Percentiles rank a stretch among this genome's conserved stretches.
Conservation (phyloP, 495 filamentous ascomycete genomes). For the Zalerion maritima region DNA sequence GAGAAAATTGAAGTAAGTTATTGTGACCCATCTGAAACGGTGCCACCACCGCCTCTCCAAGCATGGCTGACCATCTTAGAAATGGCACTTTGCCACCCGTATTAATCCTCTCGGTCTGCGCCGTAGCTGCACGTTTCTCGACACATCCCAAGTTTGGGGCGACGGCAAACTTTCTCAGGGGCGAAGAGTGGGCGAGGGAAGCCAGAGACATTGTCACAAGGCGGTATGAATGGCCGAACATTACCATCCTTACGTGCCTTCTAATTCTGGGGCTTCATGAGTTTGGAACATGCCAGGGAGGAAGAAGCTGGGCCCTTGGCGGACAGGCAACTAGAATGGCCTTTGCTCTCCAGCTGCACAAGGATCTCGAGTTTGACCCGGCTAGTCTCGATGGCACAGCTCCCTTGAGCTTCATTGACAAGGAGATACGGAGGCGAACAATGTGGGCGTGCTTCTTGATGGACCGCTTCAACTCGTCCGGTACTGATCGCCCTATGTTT, state of each 20-base stretch:
- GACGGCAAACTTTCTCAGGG: constrained; percentile 76
- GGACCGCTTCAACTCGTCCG: constrained; percentile 95
- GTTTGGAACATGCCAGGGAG: constrained; percentile 93
- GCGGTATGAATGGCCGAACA: constrained; percentile 87
- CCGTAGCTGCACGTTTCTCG: constrained; percentile 88
- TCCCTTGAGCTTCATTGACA: constrained; percentile 76
- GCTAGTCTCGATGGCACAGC: constrained; percentile 48
- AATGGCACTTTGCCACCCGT: constrained; percentile 58
- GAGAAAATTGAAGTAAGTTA: constrained; percentile 58
- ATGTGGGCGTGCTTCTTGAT: constrained; percentile 98
- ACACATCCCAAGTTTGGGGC: constrained; percentile 75
- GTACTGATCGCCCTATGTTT: constrained; percentile 86
- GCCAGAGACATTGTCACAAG: constrained; percentile 73
- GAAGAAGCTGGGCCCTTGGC: constrained; percentile 86
- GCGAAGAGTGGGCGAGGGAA: constrained; percentile 75
- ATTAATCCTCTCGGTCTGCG: constrained; percentile 79
- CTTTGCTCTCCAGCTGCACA: constrained; percentile 85
- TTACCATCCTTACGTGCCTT: constrained; percentile 83
- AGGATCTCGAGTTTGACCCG: constrained; percentile 81
- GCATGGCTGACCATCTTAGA: constrained; percentile 17
- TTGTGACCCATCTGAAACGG: neutral
- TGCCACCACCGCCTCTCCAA: constrained; percentile 6
- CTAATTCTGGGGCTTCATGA: constrained; percentile 83
- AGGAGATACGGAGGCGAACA: constrained; percentile 78
- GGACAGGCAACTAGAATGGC: constrained; percentile 95